Percentiles rank a stretch among this genome's conserved stretches.
Conservation (phyloP, 225 moss, liverwort and hornwort genomes). For the Sphagnum tenellum region DNA sequence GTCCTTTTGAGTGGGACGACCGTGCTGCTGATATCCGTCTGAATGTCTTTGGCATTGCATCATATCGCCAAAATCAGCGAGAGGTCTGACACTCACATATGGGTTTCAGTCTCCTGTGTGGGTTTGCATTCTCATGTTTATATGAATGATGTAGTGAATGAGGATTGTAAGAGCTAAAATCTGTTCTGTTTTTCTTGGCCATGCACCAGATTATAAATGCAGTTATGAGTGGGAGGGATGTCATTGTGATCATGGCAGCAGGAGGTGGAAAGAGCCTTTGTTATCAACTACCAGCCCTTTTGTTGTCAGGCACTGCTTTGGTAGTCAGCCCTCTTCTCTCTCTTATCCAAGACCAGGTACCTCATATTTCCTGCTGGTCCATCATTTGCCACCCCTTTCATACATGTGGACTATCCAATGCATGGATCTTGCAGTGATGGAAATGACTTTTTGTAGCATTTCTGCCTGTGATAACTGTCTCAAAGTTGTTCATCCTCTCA, state of each 20-base stretch:
- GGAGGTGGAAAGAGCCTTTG: conserved; percentile 99
- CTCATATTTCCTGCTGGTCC: too few relatives aligned
- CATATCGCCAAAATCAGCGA: conserved; percentile 83
- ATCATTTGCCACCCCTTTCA: too few relatives aligned
- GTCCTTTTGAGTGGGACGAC: conserved; percentile 76
- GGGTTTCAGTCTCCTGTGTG: too few relatives aligned
- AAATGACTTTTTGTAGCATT: too few relatives aligned
- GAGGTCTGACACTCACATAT: conserved; percentile 33
- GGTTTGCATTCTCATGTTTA: too few relatives aligned
- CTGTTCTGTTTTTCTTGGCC: too few relatives aligned
- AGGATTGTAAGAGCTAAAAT: too few relatives aligned
- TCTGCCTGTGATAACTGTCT: not conserved
- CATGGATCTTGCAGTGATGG: too few relatives aligned
- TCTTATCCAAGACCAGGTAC: conserved; percentile 92
- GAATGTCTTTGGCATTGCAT: conserved; percentile 80
- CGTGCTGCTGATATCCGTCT: conserved; percentile 73
- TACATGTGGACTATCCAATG: too few relatives aligned
- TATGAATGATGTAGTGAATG: too few relatives aligned
- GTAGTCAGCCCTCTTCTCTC: conserved; percentile 95
- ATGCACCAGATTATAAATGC: conserved; percentile 81
- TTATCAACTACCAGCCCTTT: conserved; percentile 86
- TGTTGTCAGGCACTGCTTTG: conserved; percentile 76
- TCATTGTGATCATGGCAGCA: conserved; percentile 96
- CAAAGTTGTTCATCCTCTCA: not conserved
- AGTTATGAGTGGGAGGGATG: conserved; percentile 92